A percentile compares a stretch with the other conserved stretches of the same genome.
These are phyloP conservation scores for Yamadazyma buinensis DNA, from an alignment of 1,139 yeast species.

Conservation along the genomic window DNA sequence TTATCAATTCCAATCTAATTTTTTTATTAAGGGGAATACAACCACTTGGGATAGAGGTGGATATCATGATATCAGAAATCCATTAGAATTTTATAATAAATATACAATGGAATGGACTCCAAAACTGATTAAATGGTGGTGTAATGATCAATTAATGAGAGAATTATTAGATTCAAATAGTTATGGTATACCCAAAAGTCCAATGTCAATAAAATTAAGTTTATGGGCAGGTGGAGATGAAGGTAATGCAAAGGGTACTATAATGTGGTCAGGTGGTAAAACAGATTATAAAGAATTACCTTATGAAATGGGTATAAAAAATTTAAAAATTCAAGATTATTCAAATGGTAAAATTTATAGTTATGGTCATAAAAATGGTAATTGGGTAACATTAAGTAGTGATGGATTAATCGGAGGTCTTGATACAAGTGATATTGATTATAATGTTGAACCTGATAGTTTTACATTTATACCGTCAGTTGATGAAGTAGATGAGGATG, in stretches of 20 bases:
- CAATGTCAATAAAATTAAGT: slow-evolving; percentile 37
- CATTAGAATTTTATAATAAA: slow-evolving; percentile 22
- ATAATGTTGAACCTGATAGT: neutral
- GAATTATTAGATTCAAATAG: slow-evolving; percentile 13
- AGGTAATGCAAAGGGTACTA: slow-evolving; percentile 32
- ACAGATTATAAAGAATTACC: slow-evolving; percentile 33
- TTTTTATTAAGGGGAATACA: slow-evolving; percentile 42
- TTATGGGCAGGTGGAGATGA: slow-evolving; percentile 45
- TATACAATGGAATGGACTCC: slow-evolving; percentile 42
- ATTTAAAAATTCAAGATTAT: slow-evolving; percentile 30
- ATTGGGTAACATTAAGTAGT: slow-evolving; percentile 11
- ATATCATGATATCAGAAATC: slow-evolving; percentile 24
- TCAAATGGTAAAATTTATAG: slow-evolving; percentile 27
- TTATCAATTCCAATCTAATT: slow-evolving; percentile 37
- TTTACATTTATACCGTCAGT: neutral
- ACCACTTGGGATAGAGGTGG: slow-evolving; percentile 40
- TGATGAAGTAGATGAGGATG: neutral
- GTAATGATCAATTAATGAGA: slow-evolving; percentile 29
- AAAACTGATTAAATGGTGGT: slow-evolving; percentile 26
- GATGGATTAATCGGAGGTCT: slow-evolving; percentile 6
- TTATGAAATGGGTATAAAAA: slow-evolving; percentile 29
- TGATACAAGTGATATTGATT: neutral
- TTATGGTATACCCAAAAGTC: slow-evolving; percentile 36
- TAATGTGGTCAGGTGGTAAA: slow-evolving; percentile 41
- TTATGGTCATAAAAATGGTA: slow-evolving; percentile 21